phyloP scores from a whole-genome alignment of 2,329 filamentous ascomycete genomes.

The Ambrosiella xylebori region DNA sequence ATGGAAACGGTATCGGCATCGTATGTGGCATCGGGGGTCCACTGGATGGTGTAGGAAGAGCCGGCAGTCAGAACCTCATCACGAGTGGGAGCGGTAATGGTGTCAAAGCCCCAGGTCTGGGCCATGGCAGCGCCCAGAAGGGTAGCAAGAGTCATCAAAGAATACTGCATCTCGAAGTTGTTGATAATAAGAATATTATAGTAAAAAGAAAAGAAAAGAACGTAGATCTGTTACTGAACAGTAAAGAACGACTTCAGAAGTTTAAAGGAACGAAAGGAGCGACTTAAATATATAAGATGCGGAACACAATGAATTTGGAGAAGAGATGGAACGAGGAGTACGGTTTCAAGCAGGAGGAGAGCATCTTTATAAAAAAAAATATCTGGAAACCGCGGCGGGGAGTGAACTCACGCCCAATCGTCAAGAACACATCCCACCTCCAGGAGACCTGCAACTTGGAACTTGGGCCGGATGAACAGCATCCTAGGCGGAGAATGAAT shows the following conservation, averaged over 20 bases:
- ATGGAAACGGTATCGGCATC: slow-evolving; percentile 31
- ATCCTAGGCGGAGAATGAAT: background rate
- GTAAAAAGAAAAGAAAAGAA: background rate
- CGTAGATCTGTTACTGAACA: background rate
- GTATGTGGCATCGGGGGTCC: slow-evolving; percentile 27
- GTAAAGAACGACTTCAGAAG: background rate
- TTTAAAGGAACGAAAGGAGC: slow-evolving; percentile 7
- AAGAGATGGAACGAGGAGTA: background rate
- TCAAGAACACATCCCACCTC: background rate
- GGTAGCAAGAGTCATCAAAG: slow-evolving; percentile 26
- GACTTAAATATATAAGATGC: slow-evolving; percentile 7
- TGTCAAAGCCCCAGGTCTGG: slow-evolving; percentile 39
- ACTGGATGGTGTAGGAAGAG: slow-evolving; percentile 31
- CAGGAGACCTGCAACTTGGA: background rate
- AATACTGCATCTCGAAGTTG: slow-evolving; percentile 36
- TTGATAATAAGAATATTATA: slow-evolving; percentile 7
- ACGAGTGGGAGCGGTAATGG: slow-evolving; percentile 30
- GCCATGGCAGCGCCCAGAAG: slow-evolving; percentile 34
- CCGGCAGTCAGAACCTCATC: slow-evolving; percentile 31
- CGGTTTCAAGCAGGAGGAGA: background rate
- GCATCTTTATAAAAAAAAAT: slow-evolving; percentile 1
- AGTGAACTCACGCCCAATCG: background rate
- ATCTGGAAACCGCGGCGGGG: background rate
- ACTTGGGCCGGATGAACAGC: background rate
- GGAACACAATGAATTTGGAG: slow-evolving; percentile 9